Base-by-base conservation (phyloP, 2,329 filamentous ascomycete species). In the Didymella pomorum region DNA sequence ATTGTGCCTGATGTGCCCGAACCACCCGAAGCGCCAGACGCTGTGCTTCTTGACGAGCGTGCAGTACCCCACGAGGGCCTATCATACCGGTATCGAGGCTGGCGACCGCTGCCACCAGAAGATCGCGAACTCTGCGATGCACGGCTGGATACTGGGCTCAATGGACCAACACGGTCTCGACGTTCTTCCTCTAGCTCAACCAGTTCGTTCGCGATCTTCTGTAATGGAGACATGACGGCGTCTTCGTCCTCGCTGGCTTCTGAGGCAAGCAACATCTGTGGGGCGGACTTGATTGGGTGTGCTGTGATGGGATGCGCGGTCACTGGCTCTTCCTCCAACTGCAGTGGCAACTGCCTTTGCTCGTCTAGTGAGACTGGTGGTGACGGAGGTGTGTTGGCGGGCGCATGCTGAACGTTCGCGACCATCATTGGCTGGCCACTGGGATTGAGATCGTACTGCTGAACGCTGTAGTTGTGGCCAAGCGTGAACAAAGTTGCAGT, bases 401-500 rank as follows among this genome's bases (percentile, higher is more conserved):
- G 91, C 29, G 89, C 86, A 75, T 97, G 93, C 69, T 97, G 93
- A 12, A 95, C 89, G 72, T 93, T 93, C 61, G 89, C 89, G 26
- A 97, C 91, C 81, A 97, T 87, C 72, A 87, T 81, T 12, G 91
- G 86, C 8, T 89, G 87, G 21, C 75, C 73, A 37, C 51, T 67
- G 9, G 91, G 91, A 69, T 96, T 96, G 42, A 98, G 83, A 73
- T 98, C 93, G 73, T 96, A 98, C 75, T 99, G 95, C 76, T 98
- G 94, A 2, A 96, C 89, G 3, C 92, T 95, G 72, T 94, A 89
- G 67, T 94, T 92, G 39, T 89, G 88, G 1, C 93, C 92, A 18
- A 98, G 81, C 0, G 94, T 97, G 78, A 99, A 99, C 23, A 99
- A 84, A 7, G 87, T 91, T n/a, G 94, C 94, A 7, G 90, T 93